Evolutionary conservation across 257 asterid species (phyloP), one percentile per base, ranked within the genome.

Genomic region (Verbena officinalis): DNA sequence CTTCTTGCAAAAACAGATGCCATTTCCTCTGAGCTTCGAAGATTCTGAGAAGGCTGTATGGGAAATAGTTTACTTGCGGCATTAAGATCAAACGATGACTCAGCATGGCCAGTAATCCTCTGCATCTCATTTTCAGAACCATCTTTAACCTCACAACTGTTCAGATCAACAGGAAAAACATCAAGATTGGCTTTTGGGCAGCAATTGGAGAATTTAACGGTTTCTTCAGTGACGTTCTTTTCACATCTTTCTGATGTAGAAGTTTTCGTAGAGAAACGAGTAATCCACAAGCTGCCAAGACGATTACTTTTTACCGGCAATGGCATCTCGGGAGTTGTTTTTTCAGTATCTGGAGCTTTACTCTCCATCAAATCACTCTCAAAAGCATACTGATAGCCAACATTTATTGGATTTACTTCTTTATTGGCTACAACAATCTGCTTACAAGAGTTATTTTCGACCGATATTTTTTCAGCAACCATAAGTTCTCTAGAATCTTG

Each of bases 1-100:
- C 84, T 75, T 67, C 82, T 69, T 3, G 90, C 81, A 72, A 86
- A 82, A n/a, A 73, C 69, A 8, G 85, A 77, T 23, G 83, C 78
- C 78, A 78, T 73, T 43, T 82, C 80, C 71, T 80, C 95, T 0
- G 86, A 69, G 53, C 74, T 72, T 42, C 60, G 62, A 16, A 52
- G 71, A 49, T 63, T 75, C 33, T 60, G 70, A 17, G 77, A 55
- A 46, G 76, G 68, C 45, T 31, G 48, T 21, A 31, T 49, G 39
- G 65, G 59, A 48, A 64, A 60, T 15, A 54, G 27, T 39, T 72
- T 70, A 55, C 48, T 50, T n/a, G 62, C 19, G 39, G 69, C 39
- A 55, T 73, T 71, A 9, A 68, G 49, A 50, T 64, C 82, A 70
- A 66, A 40, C 23, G 78, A 75, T n/a, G 64, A 70, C 63, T 75